Conservation (phyloP, 257 asterid species). For the Misopates orontium region DNA sequence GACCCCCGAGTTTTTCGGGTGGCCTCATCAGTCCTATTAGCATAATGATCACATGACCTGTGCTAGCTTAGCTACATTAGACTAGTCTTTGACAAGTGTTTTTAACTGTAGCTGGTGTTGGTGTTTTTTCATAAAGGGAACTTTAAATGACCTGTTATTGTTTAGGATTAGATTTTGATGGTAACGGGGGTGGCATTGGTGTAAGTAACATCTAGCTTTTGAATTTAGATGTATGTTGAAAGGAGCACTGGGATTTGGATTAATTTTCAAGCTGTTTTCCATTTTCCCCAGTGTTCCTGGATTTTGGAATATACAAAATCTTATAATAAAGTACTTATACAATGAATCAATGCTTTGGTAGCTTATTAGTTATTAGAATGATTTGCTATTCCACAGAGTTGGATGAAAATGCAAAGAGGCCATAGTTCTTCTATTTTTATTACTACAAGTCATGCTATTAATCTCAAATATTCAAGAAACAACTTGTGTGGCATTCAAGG, state of each 20-base stretch:
- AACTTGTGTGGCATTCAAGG: too few species aligned
- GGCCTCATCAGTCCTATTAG: constrained; percentile 82
- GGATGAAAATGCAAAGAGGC: too few species aligned
- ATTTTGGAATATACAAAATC: constrained; percentile 18
- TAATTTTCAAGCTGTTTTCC: constrained; percentile 65
- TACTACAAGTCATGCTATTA: too few species aligned
- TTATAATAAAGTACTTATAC: too few species aligned
- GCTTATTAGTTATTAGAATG: constrained; percentile 26
- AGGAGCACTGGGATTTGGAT: constrained; percentile 48
- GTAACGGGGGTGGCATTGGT: constrained; percentile 14
- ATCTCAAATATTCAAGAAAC: too few species aligned
- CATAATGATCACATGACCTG: background rate
- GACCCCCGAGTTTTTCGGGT: constrained; percentile 59
- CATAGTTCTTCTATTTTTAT: too few species aligned
- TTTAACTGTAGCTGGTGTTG: background rate
- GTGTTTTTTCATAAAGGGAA: background rate
- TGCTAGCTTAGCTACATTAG: constrained; percentile 26
- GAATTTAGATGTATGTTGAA: constrained; percentile 23
- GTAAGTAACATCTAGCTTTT: constrained; percentile 36
- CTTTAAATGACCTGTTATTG: constrained; percentile 32
- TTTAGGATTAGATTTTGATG: constrained; percentile 32
- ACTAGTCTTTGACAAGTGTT: constrained; percentile 35
- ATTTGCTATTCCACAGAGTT: constrained; percentile 22
- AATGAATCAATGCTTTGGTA: constrained; percentile 18
- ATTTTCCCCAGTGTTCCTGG: constrained; percentile 33